These are phyloP conservation scores for Fusarium hostae DNA, from an alignment of 2,329 filamentous ascomycete genomes.

Conservation along the genomic window DNA sequence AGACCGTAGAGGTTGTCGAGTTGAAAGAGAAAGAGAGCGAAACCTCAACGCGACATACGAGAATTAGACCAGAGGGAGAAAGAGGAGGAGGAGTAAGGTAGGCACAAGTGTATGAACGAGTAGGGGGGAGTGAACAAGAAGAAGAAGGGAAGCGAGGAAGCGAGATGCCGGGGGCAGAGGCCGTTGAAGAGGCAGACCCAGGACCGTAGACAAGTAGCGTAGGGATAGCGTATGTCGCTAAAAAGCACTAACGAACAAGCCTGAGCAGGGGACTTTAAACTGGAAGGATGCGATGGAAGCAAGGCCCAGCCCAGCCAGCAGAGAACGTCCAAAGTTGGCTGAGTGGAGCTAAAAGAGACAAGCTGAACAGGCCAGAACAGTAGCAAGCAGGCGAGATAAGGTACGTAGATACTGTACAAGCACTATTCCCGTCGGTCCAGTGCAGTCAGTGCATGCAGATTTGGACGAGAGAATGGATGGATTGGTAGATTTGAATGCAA, in stretches of 20 bases:
- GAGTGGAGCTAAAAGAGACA: conserved; percentile 2
- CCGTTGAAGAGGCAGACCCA: conserved; percentile 42
- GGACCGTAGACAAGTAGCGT: conserved; percentile 19
- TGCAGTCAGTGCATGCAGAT: conserved; percentile 11
- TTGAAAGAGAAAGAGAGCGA: conserved; percentile 18
- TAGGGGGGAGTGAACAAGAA: conserved; percentile 13
- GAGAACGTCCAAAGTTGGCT: conserved; percentile 5
- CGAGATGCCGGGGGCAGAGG: conserved; percentile 38
- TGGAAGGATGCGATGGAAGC: background rate
- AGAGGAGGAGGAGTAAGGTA: conserved; percentile 3
- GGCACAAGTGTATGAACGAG: background rate
- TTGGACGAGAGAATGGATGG: background rate
- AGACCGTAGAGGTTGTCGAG: conserved; percentile 11
- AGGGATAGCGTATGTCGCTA: conserved; percentile 32
- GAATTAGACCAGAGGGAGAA: background rate
- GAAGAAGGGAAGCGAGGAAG: conserved; percentile 24
- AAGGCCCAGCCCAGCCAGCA: conserved; percentile 14
- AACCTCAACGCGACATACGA: conserved; percentile 38
- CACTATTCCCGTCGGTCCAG: conserved; percentile 18
- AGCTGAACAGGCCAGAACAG: background rate
- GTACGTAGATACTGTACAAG: background rate
- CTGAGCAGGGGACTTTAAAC: conserved; percentile 18
- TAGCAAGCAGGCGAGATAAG: background rate
- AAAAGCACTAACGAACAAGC: background rate
- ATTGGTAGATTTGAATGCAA: conserved; percentile 1